Evolutionary conservation across 2,329 filamentous ascomycete genomes (phyloP), one percentile per base, ranked within the genome.

Genomic region (Massarina eburnea): DNA sequence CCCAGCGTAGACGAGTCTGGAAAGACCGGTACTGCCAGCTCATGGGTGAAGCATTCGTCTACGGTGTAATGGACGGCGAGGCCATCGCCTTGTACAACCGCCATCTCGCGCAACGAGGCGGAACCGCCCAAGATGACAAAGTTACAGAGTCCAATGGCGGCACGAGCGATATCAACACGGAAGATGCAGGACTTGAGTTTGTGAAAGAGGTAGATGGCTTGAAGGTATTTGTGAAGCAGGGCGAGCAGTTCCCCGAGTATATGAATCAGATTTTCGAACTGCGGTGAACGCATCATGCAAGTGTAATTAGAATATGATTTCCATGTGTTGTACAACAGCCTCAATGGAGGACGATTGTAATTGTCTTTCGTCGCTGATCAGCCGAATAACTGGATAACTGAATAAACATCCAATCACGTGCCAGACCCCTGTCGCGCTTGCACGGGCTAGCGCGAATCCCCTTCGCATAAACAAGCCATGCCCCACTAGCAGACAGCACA

Each of bases 1-100:
- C 12, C 43, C 14, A 24, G 19, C 4, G 24, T 33, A 8, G 15
- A 26, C 14, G 29, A 35, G 3, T 33, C 34, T 8, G 38, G 45
- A 22, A 43, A 8, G 39, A 38, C 1, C 46, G 29, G 32, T 52
- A 34, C 8, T 55, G 46, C 29, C 8, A 43, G 26, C 15, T 56
- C n/a, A n/a, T 56, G 10, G 55, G 51, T 6, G 53, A 58, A 14
- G 47, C 41, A 20, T 58, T 52, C 35, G 42, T 58, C 12, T 45
- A 56, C 33, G 51, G 51, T 3, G 48, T 55, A 39, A 56, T 58
- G 55, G 46, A 58, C 22, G 53, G 51, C 1, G 46, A 55, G 17
- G 52, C 55, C 2, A 51, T 58, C 24, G 24, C 24, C 24, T 10
- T 26, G 7, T 26, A 26, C 24, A 26, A 26, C 33, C 32, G 41